Conservation (phyloP, 2,329 filamentous ascomycete genomes). For the Microsporum audouinii region DNA sequence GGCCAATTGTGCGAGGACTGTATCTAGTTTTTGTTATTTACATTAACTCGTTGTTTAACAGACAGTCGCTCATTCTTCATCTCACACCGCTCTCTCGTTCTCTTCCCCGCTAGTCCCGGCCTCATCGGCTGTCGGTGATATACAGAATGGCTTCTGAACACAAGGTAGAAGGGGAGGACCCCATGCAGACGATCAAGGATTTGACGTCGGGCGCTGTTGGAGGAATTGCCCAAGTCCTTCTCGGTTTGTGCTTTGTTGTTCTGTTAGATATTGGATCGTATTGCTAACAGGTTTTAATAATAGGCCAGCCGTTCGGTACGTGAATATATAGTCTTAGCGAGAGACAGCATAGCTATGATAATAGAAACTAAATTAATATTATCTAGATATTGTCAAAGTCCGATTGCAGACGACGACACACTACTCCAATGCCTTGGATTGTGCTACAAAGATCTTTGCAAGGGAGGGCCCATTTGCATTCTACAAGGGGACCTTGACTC, state of each 20-base stretch:
- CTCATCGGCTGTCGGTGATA: not conserved
- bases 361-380: not conserved
- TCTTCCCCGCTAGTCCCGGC: not conserved
- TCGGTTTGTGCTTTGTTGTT: constrained; percentile 54
- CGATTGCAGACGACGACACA: constrained; percentile 79
- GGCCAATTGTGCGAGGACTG: not conserved
- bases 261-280: not conserved
- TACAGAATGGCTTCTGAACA: constrained; percentile 15
- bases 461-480: constrained; percentile 84
- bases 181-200: constrained; percentile 66
- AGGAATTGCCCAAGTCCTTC: constrained; percentile 83
- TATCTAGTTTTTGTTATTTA: not conserved
- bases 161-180: constrained; percentile 28
- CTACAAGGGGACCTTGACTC: constrained; percentile 96
- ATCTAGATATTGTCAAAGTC: constrained; percentile 85
- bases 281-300: not conserved
- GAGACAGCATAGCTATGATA: not conserved
- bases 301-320: constrained; percentile 56
- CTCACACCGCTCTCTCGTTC: not conserved
- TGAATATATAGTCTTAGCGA: not conserved
- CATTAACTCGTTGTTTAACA: not conserved
- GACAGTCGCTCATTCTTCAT: not conserved
- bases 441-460: constrained; percentile 71
- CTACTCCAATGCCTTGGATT: constrained; percentile 69
- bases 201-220: constrained; percentile 81